These are phyloP conservation scores for Pythium apleroticum DNA, from an alignment of 352 stramenopile genomes.

Conservation along the genomic window DNA sequence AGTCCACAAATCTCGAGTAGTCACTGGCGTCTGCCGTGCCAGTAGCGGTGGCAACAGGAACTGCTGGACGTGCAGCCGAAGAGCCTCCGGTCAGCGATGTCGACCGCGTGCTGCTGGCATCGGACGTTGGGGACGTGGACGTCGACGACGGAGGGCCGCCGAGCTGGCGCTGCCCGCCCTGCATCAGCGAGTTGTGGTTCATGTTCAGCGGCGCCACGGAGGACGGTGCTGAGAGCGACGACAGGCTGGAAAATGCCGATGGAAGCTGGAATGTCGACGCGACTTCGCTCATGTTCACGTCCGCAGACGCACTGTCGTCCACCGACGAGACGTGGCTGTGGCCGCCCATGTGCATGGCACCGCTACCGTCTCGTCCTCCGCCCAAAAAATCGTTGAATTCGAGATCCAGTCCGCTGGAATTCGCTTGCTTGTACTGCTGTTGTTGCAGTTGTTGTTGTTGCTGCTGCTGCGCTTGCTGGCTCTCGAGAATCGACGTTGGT, in stretches of 20 bases:
- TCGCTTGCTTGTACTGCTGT: constrained; percentile 20
- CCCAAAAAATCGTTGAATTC: constrained; percentile 28
- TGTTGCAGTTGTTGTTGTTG: constrained; percentile 13
- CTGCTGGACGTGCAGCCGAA: constrained; percentile 20
- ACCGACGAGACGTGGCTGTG: background rate
- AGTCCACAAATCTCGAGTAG: constrained; percentile 43
- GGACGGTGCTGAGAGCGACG: constrained; percentile 13
- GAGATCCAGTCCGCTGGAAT: constrained; percentile 14
- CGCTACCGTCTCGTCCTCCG: background rate
- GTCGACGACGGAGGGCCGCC: constrained; percentile 11
- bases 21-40: constrained; percentile 29
- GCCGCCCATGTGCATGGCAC: background rate
- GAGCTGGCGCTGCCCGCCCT: constrained; percentile 2
- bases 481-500: constrained; percentile 17
- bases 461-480: constrained; percentile 11
- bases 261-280: constrained; percentile 19
- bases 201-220: constrained; percentile 15
- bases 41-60: constrained; percentile 18
- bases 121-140: constrained; percentile 25
- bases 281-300: constrained; percentile 26
- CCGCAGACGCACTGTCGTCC: constrained; percentile 1
- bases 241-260: constrained; percentile 13
- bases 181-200: constrained; percentile 16
- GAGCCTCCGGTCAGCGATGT: constrained; percentile 6
- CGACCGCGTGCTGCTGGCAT: constrained; percentile 22